Percentiles rank a stretch among this genome's conserved stretches.
These are phyloP conservation scores for Yamadazyma laniorum DNA, from an alignment of 805 yeast genomes.

Conservation along the genomic window DNA sequence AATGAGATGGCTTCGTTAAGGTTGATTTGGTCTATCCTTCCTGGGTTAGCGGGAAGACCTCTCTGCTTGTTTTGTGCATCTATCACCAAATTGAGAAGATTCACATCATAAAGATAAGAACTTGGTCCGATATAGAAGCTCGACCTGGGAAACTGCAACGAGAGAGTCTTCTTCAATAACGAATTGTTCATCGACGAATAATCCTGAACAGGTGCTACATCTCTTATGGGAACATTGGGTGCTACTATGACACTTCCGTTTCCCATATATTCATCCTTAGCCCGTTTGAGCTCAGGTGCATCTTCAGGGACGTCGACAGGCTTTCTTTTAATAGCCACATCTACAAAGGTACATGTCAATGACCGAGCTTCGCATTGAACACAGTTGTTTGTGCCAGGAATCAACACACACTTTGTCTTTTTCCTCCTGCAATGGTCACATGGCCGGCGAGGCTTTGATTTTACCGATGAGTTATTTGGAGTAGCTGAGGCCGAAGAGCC, in stretches of 20 bases:
- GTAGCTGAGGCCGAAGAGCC: not conserved
- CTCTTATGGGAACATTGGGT: constrained; percentile 48
- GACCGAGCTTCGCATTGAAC: constrained; percentile 75
- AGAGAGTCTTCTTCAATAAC: constrained; percentile 61
- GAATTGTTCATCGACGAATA: constrained; percentile 64
- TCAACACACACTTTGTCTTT: constrained; percentile 73
- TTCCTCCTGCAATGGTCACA: constrained; percentile 85
- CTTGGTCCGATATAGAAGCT: constrained; percentile 88
- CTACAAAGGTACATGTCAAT: constrained; percentile 72
- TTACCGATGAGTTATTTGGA: constrained; percentile 5
- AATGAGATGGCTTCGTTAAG: constrained; percentile 63
- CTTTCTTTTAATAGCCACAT: constrained; percentile 46
- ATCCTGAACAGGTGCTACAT: constrained; percentile 62
- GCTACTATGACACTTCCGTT: constrained; percentile 21
- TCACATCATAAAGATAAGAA: constrained; percentile 70
- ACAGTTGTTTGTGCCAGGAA: constrained; percentile 63
- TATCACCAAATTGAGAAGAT: constrained; percentile 61
- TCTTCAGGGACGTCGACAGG: constrained; percentile 16
- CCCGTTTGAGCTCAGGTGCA: constrained; percentile 18
- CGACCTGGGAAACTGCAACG: constrained; percentile 86
- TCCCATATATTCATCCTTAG: constrained; percentile 16
- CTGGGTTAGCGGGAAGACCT: constrained; percentile 29
- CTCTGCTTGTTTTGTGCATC: constrained; percentile 23
- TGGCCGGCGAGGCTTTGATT: constrained; percentile 52
- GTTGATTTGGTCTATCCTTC: constrained; percentile 75